Base-by-base conservation (phyloP, 2,329 filamentous ascomycete species). In the Capronia coronata region DNA sequence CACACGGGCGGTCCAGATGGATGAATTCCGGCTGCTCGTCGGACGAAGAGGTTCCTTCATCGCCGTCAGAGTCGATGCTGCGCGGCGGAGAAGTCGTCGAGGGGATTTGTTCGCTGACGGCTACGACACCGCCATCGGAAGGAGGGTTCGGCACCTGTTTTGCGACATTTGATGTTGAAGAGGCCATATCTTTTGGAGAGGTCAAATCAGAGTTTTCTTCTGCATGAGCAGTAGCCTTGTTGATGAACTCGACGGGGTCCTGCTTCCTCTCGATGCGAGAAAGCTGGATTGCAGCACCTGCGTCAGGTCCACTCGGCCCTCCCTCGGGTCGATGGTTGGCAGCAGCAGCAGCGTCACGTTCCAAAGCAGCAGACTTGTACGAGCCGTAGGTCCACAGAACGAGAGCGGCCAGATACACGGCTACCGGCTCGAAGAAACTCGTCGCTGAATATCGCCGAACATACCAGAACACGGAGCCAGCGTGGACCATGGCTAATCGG, bases 401-500 rank as follows among this genome's bases (percentile, higher is more conserved):
- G 13, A 76, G 60, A 1, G 71, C 68, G 2, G 74, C 71, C 2
- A 76, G 64, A 47, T 71, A 74, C 0, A 70, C 65, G 0, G 70
- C 68, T 1, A 66, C 61, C 0, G 74, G 71, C 53, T 76, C 74
- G 50, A 74, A 68, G 46, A 76, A 76, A 10, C 67, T 70, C 54
- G 71, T 69, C 1, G 67, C 66, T 2, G 71, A 72, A 56, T 73
- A 77, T 13, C 73, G 66, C 14, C 75, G 69, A 0, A 78, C 64
- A 51, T 78, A 74, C 71, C 75, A 77, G 52, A 77, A 73, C 0
- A 73, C 61, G 2, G 69, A 70, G 2, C 75, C 76, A 2, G 75
- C 74, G 55, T 79, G 76, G 5, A 79, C 69, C 29, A 76, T 68
- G n/a, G 75, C 71, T 1, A 78, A 65, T n/a, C 76, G 69, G n/a